These are phyloP conservation scores for Sporothrix sp. DNA, from an alignment of 2,329 filamentous ascomycete genomes.

Conservation along the genomic window DNA sequence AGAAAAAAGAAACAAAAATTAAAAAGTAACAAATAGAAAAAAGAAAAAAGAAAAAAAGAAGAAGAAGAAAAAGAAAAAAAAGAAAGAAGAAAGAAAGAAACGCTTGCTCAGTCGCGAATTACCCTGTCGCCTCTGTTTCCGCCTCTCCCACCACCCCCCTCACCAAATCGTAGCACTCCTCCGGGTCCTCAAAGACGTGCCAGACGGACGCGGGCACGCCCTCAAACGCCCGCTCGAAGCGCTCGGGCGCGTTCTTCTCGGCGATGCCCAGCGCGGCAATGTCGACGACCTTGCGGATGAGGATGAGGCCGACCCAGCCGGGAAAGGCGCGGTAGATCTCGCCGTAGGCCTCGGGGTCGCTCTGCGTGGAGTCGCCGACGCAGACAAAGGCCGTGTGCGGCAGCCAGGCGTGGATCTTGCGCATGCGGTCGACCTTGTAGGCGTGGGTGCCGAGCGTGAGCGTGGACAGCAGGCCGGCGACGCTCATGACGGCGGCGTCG, in stretches of 20 bases:
- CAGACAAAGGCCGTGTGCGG: slow-evolving; percentile 70
- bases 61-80: too few relatives aligned
- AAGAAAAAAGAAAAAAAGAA: too few relatives aligned
- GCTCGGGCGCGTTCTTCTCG: slow-evolving; percentile 59
- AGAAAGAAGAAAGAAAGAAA: too few relatives aligned
- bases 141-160: too few relatives aligned
- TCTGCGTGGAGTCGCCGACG: slow-evolving; percentile 86
- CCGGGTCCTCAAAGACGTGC: slow-evolving; percentile 72
- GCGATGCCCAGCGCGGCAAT: slow-evolving; percentile 60
- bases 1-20: neutral
- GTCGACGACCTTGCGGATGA: slow-evolving; percentile 74
- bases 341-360: slow-evolving; percentile 60
- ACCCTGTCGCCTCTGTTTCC: too few relatives aligned
- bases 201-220: slow-evolving; percentile 61
- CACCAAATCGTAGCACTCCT: slow-evolving; percentile 44
- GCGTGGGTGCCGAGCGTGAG: slow-evolving; percentile 72
- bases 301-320: slow-evolving; percentile 72
- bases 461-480: slow-evolving; percentile 67
- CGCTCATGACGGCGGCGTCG: slow-evolving; percentile 76
- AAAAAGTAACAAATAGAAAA: neutral
- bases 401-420: slow-evolving; percentile 68
- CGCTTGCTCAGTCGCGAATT: too few relatives aligned
- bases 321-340: slow-evolving; percentile 51
- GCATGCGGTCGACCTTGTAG: slow-evolving; percentile 77
- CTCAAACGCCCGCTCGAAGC: slow-evolving; percentile 78